Evolutionary conservation across 768 basidiomycete species (phyloP), one percentile per base, ranked within the genome.

Genomic region (Baorangia bicolor): DNA sequence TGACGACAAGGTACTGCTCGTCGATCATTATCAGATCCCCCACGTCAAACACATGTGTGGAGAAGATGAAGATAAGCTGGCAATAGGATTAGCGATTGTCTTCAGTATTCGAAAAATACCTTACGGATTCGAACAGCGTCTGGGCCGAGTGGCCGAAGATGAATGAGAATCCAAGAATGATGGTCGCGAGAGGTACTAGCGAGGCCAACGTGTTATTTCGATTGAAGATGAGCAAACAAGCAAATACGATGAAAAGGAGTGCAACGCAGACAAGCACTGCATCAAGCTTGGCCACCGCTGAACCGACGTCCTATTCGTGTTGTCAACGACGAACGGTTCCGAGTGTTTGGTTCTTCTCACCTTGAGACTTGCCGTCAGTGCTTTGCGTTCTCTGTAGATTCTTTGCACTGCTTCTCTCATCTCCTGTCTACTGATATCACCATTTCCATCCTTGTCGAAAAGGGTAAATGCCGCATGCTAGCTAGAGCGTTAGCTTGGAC

Each of bases 11-110:
- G 44, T 72, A 71, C 31, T 61, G 62, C 2, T 55, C 84, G 64
- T 92, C 90, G 58, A 92, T 90, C 79, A 92, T 82, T 8, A 92
- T 86, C 30, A 91, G 72, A 63, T 92, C 90, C 8, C 90, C 90
- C 8, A 92, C 86, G 66, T 91, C 89, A 60, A 88, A 92, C n/a
- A 89, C 86, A 65, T 92, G 90, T 0, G 90, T 91, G 1, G 86
- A 87, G 69, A 91, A 90, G 55, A 91, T 90, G 74, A 92, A 92
- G 63, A 92, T 87, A 21, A 92, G 79, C 88, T 89, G 47, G 5
- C 28, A 11, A 45, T 3, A 34, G 16, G 23, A n/a, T 59, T 31
- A 58, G 30, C 14, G 39, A 44, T 49, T 16, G 20, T 21, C 38
- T 14, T 35, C 18, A 25, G 48, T 12, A 49, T 31, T 39, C 39